Conservation (phyloP, 306 rosid species). For the Alnus glutinosa region DNA sequence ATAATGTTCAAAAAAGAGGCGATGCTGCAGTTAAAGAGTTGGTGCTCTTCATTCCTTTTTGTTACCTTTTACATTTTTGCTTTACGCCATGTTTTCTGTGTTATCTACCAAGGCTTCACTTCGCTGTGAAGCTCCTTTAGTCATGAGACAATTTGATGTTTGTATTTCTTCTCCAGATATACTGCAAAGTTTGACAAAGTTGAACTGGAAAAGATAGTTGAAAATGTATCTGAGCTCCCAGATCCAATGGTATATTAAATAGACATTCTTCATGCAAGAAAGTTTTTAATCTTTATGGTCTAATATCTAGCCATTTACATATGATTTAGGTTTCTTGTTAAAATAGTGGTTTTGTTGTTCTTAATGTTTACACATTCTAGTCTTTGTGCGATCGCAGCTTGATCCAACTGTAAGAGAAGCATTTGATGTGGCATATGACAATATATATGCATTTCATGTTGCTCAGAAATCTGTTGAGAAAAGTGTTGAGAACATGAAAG, state of each 20-base stretch:
- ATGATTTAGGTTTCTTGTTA: background rate
- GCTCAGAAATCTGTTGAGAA: conserved; percentile 78
- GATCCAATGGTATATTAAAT: conserved; percentile 73
- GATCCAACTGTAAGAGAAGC: conserved; percentile 73
- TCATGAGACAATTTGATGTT: conserved; percentile 14
- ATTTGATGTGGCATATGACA: conserved; percentile 84
- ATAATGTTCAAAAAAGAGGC: conserved; percentile 77
- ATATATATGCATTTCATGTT: conserved; percentile 89
- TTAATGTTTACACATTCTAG: conserved; percentile 3
- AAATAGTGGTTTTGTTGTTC: conserved; percentile 2
- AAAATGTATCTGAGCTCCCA: conserved; percentile 71
- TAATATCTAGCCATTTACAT: background rate
- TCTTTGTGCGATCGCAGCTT: conserved; percentile 58
- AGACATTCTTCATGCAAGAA: background rate
- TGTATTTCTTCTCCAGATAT: conserved; percentile 48
- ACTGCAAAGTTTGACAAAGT: conserved; percentile 83
- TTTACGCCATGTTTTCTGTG: background rate
- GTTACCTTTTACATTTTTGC: background rate
- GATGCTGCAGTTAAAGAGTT: conserved; percentile 87
- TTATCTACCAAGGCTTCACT: background rate
- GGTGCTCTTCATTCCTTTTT: conserved; percentile 18
- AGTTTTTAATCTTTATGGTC: background rate
- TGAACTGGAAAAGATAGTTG: conserved; percentile 58
- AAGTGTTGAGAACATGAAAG: conserved; percentile 91
- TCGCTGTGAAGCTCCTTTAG: background rate